Percentiles rank a stretch among this genome's conserved stretches.
Conservation (phyloP, 2,329 filamentous ascomycete species). For the Ophiostoma piceae region DNA sequence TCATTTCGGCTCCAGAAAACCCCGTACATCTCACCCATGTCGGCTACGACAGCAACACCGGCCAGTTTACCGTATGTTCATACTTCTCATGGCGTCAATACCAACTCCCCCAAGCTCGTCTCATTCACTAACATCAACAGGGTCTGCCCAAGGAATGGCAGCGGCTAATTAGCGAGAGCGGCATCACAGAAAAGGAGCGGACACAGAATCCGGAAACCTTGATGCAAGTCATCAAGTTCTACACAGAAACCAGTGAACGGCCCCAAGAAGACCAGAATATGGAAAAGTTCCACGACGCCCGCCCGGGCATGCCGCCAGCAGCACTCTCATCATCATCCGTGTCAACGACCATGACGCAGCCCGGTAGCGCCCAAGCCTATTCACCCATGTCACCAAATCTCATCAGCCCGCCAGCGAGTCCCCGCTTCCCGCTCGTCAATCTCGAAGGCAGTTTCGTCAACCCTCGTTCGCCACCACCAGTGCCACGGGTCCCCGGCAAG, state of each 20-base stretch:
- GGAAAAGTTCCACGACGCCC: conserved; percentile 92
- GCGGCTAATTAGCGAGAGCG: conserved; percentile 87
- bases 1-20: conserved; percentile 97
- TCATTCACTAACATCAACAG: conserved; percentile 40
- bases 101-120: neutral
- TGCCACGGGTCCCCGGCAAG: conserved; percentile 57
- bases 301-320: conserved; percentile 46
- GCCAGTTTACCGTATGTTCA: conserved; percentile 81
- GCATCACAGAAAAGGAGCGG: conserved; percentile 92
- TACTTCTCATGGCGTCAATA: neutral
- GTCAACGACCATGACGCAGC: conserved; percentile 35
- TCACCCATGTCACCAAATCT: conserved; percentile 53
- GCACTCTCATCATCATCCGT: conserved; percentile 41
- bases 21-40: conserved; percentile 97
- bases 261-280: conserved; percentile 80
- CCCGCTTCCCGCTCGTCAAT: conserved; percentile 77
- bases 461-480: conserved; percentile 83
- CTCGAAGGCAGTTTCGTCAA: conserved; percentile 96
- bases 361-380: conserved; percentile 38
- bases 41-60: conserved; percentile 91
- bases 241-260: conserved; percentile 84
- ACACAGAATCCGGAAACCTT: conserved; percentile 94
- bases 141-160: conserved; percentile 98
- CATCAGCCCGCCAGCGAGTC: conserved; percentile 74
- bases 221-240: conserved; percentile 92